phyloP scores from a whole-genome alignment of 2,329 filamentous ascomycete species.

The Drechslerella coelobrocha region DNA sequence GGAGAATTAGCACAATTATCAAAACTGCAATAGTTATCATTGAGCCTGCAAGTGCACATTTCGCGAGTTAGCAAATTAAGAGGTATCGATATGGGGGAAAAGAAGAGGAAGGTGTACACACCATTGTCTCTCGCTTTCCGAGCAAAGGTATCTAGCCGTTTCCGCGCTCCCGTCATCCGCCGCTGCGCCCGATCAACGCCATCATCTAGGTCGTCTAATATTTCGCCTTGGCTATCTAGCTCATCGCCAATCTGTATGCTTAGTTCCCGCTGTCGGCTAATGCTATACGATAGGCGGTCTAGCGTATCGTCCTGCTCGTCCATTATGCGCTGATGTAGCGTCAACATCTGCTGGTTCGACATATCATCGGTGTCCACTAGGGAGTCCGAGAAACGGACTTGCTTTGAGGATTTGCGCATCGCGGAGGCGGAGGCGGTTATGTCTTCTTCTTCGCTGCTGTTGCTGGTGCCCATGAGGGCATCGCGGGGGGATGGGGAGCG shows the following conservation, averaged over 20 bases:
- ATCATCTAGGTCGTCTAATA: constrained; percentile 88
- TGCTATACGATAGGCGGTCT: constrained; percentile 83
- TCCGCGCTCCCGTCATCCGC: constrained; percentile 76
- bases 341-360: constrained; percentile 83
- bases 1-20: constrained; percentile 79
- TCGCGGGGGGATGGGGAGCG: constrained; percentile 65
- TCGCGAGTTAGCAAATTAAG: neutral
- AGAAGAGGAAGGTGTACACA: constrained; percentile 5
- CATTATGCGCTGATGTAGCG: constrained; percentile 80
- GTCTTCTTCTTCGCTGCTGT: constrained; percentile 65
- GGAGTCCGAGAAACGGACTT: constrained; percentile 66
- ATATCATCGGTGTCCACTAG: constrained; percentile 66
- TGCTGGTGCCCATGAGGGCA: constrained; percentile 69
- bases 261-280: constrained; percentile 86
- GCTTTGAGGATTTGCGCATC: constrained; percentile 53
- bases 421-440: constrained; percentile 54
- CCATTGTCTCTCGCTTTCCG: constrained; percentile 71
- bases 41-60: constrained; percentile 66
- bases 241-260: constrained; percentile 97
- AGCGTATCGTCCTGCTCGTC: constrained; percentile 92
- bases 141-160: constrained; percentile 74
- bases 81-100: neutral
- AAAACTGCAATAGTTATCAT: constrained; percentile 74
- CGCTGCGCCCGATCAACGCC: constrained; percentile 80
- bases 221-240: constrained; percentile 83